Evolutionary conservation across 2,329 filamentous ascomycete species (phyloP), one percentile per base, ranked within the genome.

Genomic region (Apiospora sp.): DNA sequence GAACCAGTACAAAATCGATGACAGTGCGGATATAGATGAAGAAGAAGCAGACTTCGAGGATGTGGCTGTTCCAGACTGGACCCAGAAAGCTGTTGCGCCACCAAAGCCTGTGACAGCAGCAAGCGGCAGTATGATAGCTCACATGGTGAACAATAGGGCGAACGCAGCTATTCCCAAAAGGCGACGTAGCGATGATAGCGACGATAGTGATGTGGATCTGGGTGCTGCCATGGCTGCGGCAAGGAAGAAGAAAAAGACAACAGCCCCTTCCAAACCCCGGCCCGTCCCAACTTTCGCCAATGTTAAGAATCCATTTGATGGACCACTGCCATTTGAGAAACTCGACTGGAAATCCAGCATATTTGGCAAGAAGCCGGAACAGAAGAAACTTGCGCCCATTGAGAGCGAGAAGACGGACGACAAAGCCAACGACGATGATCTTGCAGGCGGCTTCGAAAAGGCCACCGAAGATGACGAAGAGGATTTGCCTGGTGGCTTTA

Each of bases 241-340:
- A 27, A 91, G 92, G 73, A 89, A 88, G 75, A 86, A 87, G 72
- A 89, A 90, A 79, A 87, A 87, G 54, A 68, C 72, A 5, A 73
- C 73, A 8, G 75, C 80, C 58, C 80, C 81, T 24, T 10, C 48
- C 22, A 46, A 68, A 19, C 41, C 67, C 30, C 67, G 44, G 12
- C 41, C 73, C 75, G 46, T 76, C 72, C 80, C 83, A 27, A 78
- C 84, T 3, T 78, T 82, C n/a, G 81, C 87, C 13, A 91, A 89
- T 69, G 85, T 88, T 48, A 90, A 89, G 75, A 90, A 91, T 76
- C 86, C 90, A 0, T 90, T 97, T 78, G 90, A 90, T 75, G 96
- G 96, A 0, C 94, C 95, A 0, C 82, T 99, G 6, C 96, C 96
- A 0, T 99, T 99, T 78, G 95, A 98, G 77, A 96, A 94, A 79